Evolutionary conservation across 352 stramenopile genomes (phyloP).

Genomic region (Phytophthora cryptogea): DNA sequence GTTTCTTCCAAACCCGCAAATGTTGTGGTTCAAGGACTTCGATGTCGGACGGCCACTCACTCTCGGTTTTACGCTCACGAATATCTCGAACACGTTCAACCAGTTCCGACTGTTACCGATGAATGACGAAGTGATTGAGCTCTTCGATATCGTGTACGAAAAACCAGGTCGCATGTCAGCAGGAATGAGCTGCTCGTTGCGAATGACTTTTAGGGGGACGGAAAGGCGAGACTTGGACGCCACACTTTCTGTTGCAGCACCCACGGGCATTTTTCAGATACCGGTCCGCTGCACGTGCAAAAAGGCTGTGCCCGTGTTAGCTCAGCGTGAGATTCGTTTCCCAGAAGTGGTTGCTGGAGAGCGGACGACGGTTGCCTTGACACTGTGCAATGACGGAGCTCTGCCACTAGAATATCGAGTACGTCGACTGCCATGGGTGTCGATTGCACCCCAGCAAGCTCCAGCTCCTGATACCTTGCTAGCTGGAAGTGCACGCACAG

Average conservation of each 20-base stretch:
- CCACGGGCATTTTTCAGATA: slow-evolving; percentile 81
- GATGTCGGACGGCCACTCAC: slow-evolving; percentile 67
- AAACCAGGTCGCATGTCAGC: slow-evolving; percentile 90
- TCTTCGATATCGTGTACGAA: slow-evolving; percentile 90
- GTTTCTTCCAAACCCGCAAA: slow-evolving; percentile 79
- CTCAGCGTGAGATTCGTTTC: slow-evolving; percentile 51
- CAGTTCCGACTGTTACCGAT: slow-evolving; percentile 88
- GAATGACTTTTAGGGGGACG: slow-evolving; percentile 70
- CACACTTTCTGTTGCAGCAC: slow-evolving; percentile 62
- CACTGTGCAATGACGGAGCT: slow-evolving; percentile 75
- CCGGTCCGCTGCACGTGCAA: slow-evolving; percentile 85
- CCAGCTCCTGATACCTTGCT: background rate
- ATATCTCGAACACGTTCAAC: slow-evolving; percentile 93
- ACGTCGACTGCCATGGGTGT: background rate
- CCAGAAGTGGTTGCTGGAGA: slow-evolving; percentile 82
- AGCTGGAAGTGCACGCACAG: background rate
- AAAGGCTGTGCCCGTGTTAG: slow-evolving; percentile 75
- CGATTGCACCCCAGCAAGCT: background rate
- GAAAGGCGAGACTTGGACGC: slow-evolving; percentile 72
- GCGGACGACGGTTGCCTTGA: slow-evolving; percentile 50
- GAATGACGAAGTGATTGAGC: slow-evolving; percentile 70
- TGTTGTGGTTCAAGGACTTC: slow-evolving; percentile 92
- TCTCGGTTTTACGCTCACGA: slow-evolving; percentile 83
- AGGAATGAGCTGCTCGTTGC: slow-evolving; percentile 78
- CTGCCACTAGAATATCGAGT: slow-evolving; percentile 62